Conservation (phyloP, 352 stramenopile genomes). For the Thraustotheca clavata region DNA sequence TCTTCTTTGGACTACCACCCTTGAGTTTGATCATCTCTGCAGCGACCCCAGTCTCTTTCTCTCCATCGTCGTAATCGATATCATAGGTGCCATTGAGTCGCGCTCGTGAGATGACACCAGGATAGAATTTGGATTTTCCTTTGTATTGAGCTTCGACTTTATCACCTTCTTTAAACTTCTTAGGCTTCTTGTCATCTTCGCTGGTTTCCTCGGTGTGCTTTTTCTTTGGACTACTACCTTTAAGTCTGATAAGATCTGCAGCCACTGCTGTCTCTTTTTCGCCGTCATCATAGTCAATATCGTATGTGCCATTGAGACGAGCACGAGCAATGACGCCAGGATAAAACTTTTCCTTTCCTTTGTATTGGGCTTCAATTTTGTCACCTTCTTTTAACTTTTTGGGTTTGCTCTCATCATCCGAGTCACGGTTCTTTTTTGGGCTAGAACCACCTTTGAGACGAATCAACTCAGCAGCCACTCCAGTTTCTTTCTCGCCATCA, state of each 20-base stretch:
- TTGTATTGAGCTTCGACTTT: conserved; percentile 42
- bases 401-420: conserved; percentile 9
- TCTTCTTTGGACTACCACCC: conserved; percentile 18
- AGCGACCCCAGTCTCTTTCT: conserved; percentile 30
- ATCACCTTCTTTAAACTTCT: conserved; percentile 35
- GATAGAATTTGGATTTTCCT: conserved; percentile 42
- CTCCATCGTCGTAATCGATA: conserved; percentile 49
- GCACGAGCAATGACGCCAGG: conserved; percentile 40
- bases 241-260: conserved; percentile 33
- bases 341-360: conserved; percentile 56
- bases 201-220: conserved; percentile 22
- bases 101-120: conserved; percentile 38
- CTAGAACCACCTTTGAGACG: conserved; percentile 21
- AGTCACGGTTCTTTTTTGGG: conserved; percentile 18
- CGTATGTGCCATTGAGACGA: conserved; percentile 41
- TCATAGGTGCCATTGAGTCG: conserved; percentile 44
- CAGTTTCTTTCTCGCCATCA: conserved; percentile 37
- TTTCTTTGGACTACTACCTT: conserved; percentile 25
- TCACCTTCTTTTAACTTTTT: conserved; percentile 37
- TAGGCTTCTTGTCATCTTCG: conserved; percentile 30
- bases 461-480: conserved; percentile 24
- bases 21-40: conserved; percentile 20
- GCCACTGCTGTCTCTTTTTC: conserved; percentile 36
- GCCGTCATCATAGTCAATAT: conserved; percentile 50
- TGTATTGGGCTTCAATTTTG: conserved; percentile 54